phyloP scores from a whole-genome alignment of 1,139 yeast species.

The Meyerozyma carpophila region DNA sequence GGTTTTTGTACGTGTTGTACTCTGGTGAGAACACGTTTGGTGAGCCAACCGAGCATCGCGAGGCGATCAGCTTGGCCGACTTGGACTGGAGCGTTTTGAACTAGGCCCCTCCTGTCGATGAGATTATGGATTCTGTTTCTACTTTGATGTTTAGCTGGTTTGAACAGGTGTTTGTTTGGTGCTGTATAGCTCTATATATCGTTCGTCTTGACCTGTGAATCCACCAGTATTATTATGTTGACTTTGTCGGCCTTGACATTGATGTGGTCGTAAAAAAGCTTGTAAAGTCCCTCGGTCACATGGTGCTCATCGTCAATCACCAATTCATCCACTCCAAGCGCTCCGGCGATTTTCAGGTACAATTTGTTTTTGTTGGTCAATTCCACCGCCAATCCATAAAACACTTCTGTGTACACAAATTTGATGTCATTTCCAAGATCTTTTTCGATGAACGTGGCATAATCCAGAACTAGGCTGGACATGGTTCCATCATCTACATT shows the following conservation, averaged over 20 bases:
- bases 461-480: not conserved
- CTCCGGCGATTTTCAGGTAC: not conserved
- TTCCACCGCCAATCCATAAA: conserved; percentile 10
- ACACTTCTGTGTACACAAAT: conserved; percentile 6
- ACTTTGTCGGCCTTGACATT: not conserved
- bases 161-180: not conserved
- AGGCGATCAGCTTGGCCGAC: conserved; percentile 29
- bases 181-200: not conserved
- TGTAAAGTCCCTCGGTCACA: not conserved
- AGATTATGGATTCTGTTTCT: not conserved
- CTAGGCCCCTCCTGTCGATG: not conserved
- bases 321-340: not conserved
- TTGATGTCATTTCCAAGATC: conserved; percentile 5
- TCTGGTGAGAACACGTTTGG: conserved; percentile 87
- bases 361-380: conserved; percentile 2
- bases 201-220: not conserved
- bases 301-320: not conserved
- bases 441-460: conserved; percentile 1
- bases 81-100: not conserved
- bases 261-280: not conserved
- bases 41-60: conserved; percentile 19
- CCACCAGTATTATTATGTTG: not conserved
- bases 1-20: conserved; percentile 89
- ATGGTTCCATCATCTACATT: not conserved
- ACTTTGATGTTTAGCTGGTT: not conserved